Percentiles rank a stretch among this genome's conserved stretches.
Evolutionary conservation across 257 asterid species (phyloP).

Genomic region (Anisodus tanguticus): DNA sequence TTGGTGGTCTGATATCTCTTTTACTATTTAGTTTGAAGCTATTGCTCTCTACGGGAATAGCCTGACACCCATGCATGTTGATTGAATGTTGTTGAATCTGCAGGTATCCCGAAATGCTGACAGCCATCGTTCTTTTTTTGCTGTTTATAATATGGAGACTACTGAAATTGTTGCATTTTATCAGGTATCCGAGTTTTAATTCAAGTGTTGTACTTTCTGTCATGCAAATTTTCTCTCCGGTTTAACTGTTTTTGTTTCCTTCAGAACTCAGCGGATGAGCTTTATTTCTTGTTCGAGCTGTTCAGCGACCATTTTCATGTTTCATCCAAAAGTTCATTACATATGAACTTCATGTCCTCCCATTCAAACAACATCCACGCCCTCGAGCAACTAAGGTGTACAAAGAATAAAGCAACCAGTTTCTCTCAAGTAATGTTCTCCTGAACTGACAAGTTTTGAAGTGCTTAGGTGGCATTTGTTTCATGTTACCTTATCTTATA

Average conservation of each 20-base stretch:
- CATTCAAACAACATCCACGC: slow-evolving; percentile 89
- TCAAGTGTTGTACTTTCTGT: slow-evolving; percentile 24
- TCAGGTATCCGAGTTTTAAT: slow-evolving; percentile 58
- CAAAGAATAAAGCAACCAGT: slow-evolving; percentile 73
- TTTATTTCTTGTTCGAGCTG: slow-evolving; percentile 75
- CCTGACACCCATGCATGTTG: slow-evolving; percentile 32
- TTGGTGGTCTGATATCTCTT: background rate
- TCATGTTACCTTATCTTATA: background rate
- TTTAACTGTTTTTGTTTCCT: slow-evolving; percentile 30
- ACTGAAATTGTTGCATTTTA: slow-evolving; percentile 85
- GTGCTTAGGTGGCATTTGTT: background rate
- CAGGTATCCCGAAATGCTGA: slow-evolving; percentile 86
- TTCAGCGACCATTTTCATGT: slow-evolving; percentile 87
- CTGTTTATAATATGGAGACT: slow-evolving; percentile 96
- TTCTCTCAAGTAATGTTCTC: slow-evolving; percentile 66
- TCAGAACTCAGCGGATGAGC: slow-evolving; percentile 95
- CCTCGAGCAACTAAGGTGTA: slow-evolving; percentile 74
- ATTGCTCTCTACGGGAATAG: background rate
- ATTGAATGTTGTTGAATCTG: slow-evolving; percentile 37
- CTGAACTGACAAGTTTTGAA: slow-evolving; percentile 12
- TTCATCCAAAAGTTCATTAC: slow-evolving; percentile 67
- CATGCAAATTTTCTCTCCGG: background rate
- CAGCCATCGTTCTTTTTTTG: slow-evolving; percentile 91
- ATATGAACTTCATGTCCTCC: slow-evolving; percentile 75
- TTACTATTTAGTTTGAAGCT: slow-evolving; percentile 9